phyloP scores from a whole-genome alignment of 257 asterid species.

The Gentiana dahurica region DNA sequence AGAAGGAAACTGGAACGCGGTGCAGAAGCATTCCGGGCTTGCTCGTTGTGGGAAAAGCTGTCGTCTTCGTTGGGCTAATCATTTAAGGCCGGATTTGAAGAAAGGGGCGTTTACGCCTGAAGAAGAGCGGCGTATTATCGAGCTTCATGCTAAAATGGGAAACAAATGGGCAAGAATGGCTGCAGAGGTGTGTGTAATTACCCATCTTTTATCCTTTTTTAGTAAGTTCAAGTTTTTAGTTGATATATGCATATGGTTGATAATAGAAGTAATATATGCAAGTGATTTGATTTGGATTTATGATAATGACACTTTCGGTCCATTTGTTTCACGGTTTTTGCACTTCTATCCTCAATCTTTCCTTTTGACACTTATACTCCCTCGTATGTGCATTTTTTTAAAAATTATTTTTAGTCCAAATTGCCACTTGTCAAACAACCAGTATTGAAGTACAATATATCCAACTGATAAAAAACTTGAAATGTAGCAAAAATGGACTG shows the following conservation, averaged over 20 bases:
- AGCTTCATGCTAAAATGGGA: slow-evolving; percentile 70
- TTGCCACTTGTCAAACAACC: too few relatives aligned
- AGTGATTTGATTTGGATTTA: too few relatives aligned
- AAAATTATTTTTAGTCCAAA: too few relatives aligned
- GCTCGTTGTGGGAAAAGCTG: slow-evolving; percentile 90
- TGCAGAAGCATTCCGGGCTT: slow-evolving; percentile 67
- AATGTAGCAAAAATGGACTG: too few relatives aligned
- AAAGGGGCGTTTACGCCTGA: slow-evolving; percentile 61
- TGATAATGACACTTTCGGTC: too few relatives aligned
- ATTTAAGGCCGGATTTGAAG: slow-evolving; percentile 66
- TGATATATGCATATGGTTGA: not conserved
- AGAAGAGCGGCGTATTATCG: slow-evolving; percentile 58
- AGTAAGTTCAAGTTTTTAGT: not conserved
- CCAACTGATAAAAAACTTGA: too few relatives aligned
- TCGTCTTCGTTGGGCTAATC: slow-evolving; percentile 83
- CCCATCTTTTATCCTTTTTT: not conserved
- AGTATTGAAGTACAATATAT: too few relatives aligned
- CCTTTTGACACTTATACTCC: too few relatives aligned
- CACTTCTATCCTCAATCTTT: too few relatives aligned
- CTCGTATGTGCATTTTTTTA: too few relatives aligned
- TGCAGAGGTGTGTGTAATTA: slow-evolving; percentile 46
- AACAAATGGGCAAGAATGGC: slow-evolving; percentile 94
- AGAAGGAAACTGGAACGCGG: slow-evolving; percentile 81
- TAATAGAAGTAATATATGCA: too few relatives aligned
- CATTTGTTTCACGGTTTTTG: too few relatives aligned